Evolutionary conservation across 805 yeast species (phyloP).

Genomic region (Candida sonorensis): DNA sequence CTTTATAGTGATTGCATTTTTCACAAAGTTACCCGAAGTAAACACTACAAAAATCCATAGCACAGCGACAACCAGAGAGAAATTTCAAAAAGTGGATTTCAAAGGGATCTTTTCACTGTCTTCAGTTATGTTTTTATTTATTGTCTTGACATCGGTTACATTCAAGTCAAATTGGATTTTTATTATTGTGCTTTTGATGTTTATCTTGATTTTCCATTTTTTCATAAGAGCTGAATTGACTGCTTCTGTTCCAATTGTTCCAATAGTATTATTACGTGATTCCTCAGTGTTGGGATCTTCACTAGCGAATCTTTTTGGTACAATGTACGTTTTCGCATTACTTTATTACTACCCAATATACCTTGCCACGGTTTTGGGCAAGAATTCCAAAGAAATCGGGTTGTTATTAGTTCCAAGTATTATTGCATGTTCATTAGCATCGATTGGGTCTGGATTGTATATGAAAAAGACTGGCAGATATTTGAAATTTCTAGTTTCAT

Average conservation of each 20-base stretch:
- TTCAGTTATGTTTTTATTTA: conserved; percentile 22
- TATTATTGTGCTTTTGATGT: conserved; percentile 20
- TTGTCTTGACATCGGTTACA: conserved; percentile 30
- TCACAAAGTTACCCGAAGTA: conserved; percentile 38
- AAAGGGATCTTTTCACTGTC: conserved; percentile 28
- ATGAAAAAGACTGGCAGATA: conserved; percentile 62
- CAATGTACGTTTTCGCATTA: conserved; percentile 41
- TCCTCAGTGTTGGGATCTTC: conserved; percentile 61
- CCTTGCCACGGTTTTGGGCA: conserved; percentile 46
- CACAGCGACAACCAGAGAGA: conserved; percentile 31
- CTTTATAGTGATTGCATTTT: conserved; percentile 33
- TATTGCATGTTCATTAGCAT: conserved; percentile 50
- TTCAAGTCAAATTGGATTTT: conserved; percentile 40
- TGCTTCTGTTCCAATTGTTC: conserved; percentile 51
- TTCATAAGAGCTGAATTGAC: conserved; percentile 16
- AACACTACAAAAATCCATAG: no score
- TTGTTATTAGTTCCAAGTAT: conserved; percentile 54
- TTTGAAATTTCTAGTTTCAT: conserved; percentile 35
- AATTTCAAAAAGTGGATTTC: conserved; percentile 52
- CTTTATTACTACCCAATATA: conserved; percentile 59
- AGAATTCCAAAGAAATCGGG: conserved; percentile 53
- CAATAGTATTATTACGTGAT: conserved; percentile 45
- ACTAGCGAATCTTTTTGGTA: conserved; percentile 52
- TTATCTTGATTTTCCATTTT: conserved; percentile 6
- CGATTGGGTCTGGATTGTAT: conserved; percentile 56